These are phyloP conservation scores for Neurospora cerealis DNA, from an alignment of 495 filamentous ascomycete species.

Conservation along the genomic window DNA sequence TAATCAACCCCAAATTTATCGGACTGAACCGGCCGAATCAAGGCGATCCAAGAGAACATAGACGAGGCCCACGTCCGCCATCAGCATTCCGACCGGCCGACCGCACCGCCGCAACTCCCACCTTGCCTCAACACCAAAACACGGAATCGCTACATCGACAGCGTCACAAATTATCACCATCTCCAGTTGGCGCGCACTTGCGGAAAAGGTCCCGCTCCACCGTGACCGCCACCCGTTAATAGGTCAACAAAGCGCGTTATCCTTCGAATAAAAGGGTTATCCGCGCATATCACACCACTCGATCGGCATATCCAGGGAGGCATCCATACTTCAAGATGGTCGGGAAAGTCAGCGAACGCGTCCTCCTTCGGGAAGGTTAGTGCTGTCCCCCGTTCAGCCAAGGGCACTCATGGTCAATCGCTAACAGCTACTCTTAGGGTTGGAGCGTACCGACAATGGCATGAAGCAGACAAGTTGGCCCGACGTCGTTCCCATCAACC, in stretches of 20 bases:
- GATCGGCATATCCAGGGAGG: not conserved
- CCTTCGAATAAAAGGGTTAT: not conserved
- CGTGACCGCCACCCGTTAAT: not conserved
- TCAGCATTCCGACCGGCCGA: not conserved
- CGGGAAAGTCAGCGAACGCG: conserved; percentile 44
- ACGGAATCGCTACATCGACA: not conserved
- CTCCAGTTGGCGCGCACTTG: not conserved
- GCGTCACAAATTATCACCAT: not conserved
- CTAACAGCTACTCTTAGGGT: conserved; percentile 45
- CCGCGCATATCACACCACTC: not conserved
- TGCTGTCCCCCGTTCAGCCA: not conserved
- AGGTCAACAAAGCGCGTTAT: not conserved
- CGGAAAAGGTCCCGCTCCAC: not conserved
- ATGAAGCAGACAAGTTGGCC: conserved; percentile 94
- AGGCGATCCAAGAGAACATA: not conserved
- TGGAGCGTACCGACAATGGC: conserved; percentile 94
- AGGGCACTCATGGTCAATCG: not conserved
- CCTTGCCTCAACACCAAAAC: not conserved
- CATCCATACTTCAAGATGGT: conserved; percentile 26
- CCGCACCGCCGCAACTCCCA: not conserved
- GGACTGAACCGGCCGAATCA: not conserved
- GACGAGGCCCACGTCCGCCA: not conserved
- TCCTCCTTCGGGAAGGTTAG: conserved; percentile 41
- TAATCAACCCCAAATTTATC: not conserved
- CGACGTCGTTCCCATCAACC: conserved; percentile 83